Conservation (phyloP, 306 rosid genomes). For the Pterocarpus macrocarpus region DNA sequence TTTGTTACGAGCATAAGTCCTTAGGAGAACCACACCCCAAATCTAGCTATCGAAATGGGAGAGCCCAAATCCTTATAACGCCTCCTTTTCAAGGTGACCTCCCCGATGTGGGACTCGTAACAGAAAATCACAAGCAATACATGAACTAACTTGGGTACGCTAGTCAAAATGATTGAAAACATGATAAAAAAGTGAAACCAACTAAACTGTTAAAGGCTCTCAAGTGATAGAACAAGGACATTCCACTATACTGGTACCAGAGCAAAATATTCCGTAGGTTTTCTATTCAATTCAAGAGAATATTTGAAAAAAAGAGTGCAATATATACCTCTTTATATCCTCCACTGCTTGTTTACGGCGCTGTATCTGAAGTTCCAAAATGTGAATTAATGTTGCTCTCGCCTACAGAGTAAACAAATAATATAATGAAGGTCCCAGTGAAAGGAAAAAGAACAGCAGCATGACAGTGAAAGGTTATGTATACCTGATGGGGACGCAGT, state of each 20-base stretch:
- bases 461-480: slow-evolving; percentile 17
- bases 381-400: slow-evolving; percentile 86
- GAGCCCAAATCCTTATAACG: too few species aligned
- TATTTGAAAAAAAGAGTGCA: background rate
- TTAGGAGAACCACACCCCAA: too few species aligned
- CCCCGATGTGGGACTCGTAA: too few species aligned
- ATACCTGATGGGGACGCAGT: slow-evolving; percentile 89
- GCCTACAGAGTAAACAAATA: slow-evolving; percentile 62
- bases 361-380: slow-evolving; percentile 88
- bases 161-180: background rate
- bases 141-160: background rate
- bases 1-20: too few species aligned
- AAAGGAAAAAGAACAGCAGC: slow-evolving; percentile 18
- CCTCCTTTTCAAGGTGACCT: too few species aligned
- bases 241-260: background rate
- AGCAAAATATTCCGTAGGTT: background rate
- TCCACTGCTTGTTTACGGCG: slow-evolving; percentile 92
- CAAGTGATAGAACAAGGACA: slow-evolving; percentile 4
- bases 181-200: background rate
- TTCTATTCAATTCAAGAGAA: slow-evolving; percentile 12
- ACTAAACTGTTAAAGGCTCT: slow-evolving; percentile 15
- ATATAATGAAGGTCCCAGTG: slow-evolving; percentile 15
- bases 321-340: slow-evolving; percentile 84
- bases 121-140: background rate
- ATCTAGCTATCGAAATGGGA: too few species aligned